Conservation (phyloP, 2,329 filamentous ascomycete species). For the Pleurostoma richardsiae region DNA sequence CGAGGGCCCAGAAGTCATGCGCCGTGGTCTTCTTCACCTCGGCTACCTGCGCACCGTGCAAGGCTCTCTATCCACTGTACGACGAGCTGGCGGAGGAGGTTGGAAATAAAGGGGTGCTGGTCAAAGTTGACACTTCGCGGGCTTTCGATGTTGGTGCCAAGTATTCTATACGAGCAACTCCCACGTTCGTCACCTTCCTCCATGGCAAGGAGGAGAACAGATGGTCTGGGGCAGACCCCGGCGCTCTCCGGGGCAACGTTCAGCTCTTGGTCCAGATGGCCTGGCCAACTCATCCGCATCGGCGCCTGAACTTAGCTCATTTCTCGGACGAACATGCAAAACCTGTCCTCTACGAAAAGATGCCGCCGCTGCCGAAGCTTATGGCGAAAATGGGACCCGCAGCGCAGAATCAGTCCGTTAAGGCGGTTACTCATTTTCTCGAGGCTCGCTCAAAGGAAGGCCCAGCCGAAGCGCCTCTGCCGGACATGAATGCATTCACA, state of each 20-base stretch:
- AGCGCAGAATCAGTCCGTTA: constrained; percentile 55
- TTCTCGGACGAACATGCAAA: constrained; percentile 59
- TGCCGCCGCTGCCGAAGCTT: constrained; percentile 79
- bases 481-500: constrained; percentile 63
- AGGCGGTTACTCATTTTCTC: constrained; percentile 66
- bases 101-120: constrained; percentile 61
- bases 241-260: constrained; percentile 65
- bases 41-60: constrained; percentile 80
- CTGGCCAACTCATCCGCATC: constrained; percentile 71
- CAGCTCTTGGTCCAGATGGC: constrained; percentile 71
- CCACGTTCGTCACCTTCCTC: constrained; percentile 83
- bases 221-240: constrained; percentile 74
- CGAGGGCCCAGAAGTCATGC: constrained; percentile 57
- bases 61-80: constrained; percentile 74
- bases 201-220: constrained; percentile 70
- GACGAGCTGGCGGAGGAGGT: constrained; percentile 73
- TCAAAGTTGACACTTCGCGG: constrained; percentile 76
- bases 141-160: constrained; percentile 58
- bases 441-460: constrained; percentile 52
- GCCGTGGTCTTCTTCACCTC: constrained; percentile 92
- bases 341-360: constrained; percentile 69
- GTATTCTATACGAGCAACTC: constrained; percentile 71
- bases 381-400: constrained; percentile 67
- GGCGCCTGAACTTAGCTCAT: constrained; percentile 63
- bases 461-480: constrained; percentile 62